Percentiles rank a stretch among this genome's conserved stretches.
Conservation (phyloP, 1,284 basidiomycete species). For the Cryptococcus sp. region DNA sequence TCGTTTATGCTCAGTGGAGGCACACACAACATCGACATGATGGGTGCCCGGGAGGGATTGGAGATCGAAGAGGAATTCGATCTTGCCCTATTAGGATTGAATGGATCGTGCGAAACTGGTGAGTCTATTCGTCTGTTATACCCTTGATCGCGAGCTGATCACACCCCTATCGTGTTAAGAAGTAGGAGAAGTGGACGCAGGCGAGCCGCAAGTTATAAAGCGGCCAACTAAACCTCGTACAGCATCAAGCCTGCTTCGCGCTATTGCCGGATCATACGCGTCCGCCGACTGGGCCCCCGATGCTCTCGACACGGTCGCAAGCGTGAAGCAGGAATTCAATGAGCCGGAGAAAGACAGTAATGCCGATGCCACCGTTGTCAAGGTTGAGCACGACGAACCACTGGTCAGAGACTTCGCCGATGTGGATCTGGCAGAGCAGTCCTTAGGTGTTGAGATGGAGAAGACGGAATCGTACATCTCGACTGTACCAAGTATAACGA, state of each 20-base stretch:
- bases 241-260: slow-evolving; percentile 10
- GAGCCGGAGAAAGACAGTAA: too few species aligned
- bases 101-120: neutral
- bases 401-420: neutral
- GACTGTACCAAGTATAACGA: neutral
- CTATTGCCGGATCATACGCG: slow-evolving; percentile 11
- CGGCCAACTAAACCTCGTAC: slow-evolving; percentile 1
- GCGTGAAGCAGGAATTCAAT: too few species aligned
- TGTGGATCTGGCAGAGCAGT: neutral
- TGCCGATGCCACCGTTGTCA: neutral
- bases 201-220: neutral
- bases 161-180: neutral
- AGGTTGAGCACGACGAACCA: neutral
- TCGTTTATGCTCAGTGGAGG: too few species aligned
- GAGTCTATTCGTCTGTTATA: neutral
- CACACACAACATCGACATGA: too few species aligned
- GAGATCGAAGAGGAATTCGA: slow-evolving; percentile 27
- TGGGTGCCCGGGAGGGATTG: too few species aligned
- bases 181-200: neutral
- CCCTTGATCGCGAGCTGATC: neutral
- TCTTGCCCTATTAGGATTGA: slow-evolving; percentile 17
- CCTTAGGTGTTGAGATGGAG: neutral
- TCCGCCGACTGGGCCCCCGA: slow-evolving; percentile 12
- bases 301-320: too few species aligned
- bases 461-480: slow-evolving; percentile 6